Conservation (phyloP, 306 rosid species). For the Prinsepia uniflora region DNA sequence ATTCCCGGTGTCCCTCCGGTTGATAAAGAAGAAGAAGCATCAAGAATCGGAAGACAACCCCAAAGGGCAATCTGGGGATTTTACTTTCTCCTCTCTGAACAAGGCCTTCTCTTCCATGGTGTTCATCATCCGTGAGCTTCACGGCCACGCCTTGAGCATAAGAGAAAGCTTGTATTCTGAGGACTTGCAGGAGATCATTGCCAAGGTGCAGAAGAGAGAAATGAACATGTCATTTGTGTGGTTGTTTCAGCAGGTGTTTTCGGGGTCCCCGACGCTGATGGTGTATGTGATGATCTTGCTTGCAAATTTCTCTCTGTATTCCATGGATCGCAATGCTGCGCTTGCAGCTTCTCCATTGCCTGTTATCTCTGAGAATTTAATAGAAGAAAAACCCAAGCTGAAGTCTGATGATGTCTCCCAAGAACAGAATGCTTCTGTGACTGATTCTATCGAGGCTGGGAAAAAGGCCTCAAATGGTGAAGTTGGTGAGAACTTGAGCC, state of each 20-base stretch:
- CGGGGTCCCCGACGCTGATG: slow-evolving; percentile 62
- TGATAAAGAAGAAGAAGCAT: slow-evolving; percentile 55
- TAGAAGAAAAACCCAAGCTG: slow-evolving; percentile 8
- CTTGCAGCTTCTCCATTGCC: slow-evolving; percentile 28
- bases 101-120: slow-evolving; percentile 58
- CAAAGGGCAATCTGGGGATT: slow-evolving; percentile 25
- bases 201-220: slow-evolving; percentile 46
- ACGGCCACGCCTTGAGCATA: slow-evolving; percentile 48
- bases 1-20: slow-evolving; percentile 53
- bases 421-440: background rate
- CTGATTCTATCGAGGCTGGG: slow-evolving; percentile 11
- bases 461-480: slow-evolving; percentile 7
- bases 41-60: slow-evolving; percentile 34
- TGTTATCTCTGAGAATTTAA: slow-evolving; percentile 2
- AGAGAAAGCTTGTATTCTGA: slow-evolving; percentile 49
- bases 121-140: slow-evolving; percentile 57
- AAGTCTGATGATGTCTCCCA: slow-evolving; percentile 15
- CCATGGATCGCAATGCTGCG: slow-evolving; percentile 39
- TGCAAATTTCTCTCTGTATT: slow-evolving; percentile 55
- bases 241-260: slow-evolving; percentile 70
- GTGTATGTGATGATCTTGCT: slow-evolving; percentile 58
- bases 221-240: slow-evolving; percentile 68
- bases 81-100: slow-evolving; percentile 42
- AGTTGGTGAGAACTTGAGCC: slow-evolving; percentile 11
- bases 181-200: slow-evolving; percentile 46